Base-by-base conservation (phyloP, 257 asterid species). In the Solanum clarkiae region DNA sequence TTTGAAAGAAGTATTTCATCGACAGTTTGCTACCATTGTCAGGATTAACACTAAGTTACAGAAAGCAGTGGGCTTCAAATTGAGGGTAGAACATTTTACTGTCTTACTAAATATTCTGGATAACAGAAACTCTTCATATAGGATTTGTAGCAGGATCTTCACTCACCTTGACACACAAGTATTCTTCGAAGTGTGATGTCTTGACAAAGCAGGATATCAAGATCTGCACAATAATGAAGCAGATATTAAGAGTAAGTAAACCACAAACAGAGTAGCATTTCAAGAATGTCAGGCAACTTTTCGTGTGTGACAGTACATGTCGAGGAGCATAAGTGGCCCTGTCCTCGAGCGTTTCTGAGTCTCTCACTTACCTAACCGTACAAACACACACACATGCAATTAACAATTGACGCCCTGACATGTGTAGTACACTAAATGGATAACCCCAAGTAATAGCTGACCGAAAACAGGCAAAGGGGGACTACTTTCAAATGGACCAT, bases 131-230 rank as follows among this genome's bases (percentile, higher is more conserved):
- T 53, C 45, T 26, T 79, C 51, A 29, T 17, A 79, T 40, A 54
- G 83, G 18, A 79, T 79, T 79, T 32, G 45, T 15, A 82, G 74
- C 85, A 54, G 72, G 68, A 68, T 72, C 45, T 60, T 83, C 68
- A 85, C 97, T 91, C 86, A 97, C 99, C 99, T 97, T 97, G 84
- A 97, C 99, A 85, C 99, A 94, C 26, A 95, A 91, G 87, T 97
- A 97, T 85, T 97, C 99, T 90, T 97, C 99, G 80, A 90, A 88
- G 91, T 93, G 99, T 10, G 99, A 95, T 74, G 99, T 97, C 97
- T 97, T 97, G 94, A 97, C 98, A 54, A 97, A 97, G 93, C 99
- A 97, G 84, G 99, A 97, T 22, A 95, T 86, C 93, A 95, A 45
- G 84, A 97, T 95, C 99, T 97, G 98, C 83, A 62, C 60, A 47